Percentiles rank a stretch among this genome's conserved stretches.
phyloP scores from a whole-genome alignment of 1,284 basidiomycete genomes.

The Pyrrhoderma noxium region DNA sequence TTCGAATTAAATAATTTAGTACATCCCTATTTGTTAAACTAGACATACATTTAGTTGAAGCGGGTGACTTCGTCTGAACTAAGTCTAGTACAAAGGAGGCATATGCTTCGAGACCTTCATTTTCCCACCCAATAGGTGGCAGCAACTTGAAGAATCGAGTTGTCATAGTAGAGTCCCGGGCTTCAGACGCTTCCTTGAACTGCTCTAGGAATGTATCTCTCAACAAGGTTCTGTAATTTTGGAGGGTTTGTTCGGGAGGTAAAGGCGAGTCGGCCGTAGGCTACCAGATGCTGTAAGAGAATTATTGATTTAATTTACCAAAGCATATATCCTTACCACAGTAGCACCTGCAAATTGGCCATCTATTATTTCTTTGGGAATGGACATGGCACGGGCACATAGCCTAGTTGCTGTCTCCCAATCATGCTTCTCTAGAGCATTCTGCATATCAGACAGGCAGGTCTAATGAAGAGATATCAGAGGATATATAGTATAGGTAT shows the following conservation, averaged over 20 bases:
- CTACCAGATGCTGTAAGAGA: constrained; percentile 35
- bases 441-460: constrained; percentile 36
- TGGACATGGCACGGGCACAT: constrained; percentile 83
- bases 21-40: constrained; percentile 9
- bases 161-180: constrained; percentile 79
- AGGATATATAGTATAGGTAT: not conserved
- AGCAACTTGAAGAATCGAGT: constrained; percentile 96
- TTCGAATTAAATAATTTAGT: constrained; percentile 10
- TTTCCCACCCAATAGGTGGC: constrained; percentile 85
- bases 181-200: constrained; percentile 74
- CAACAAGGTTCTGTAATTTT: constrained; percentile 67
- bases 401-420: constrained; percentile 94
- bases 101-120: constrained; percentile 92
- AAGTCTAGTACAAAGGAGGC: constrained; percentile 89
- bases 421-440: constrained; percentile 79
- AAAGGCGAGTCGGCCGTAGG: constrained; percentile 85
- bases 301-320: not conserved
- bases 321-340: constrained; percentile 52
- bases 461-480: not conserved
- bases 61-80: constrained; percentile 70
- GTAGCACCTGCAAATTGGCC: constrained; percentile 83
- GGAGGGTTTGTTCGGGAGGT: constrained; percentile 79
- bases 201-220: constrained; percentile 72
- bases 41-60: constrained; percentile 70
- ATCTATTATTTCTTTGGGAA: constrained; percentile 71